Conservation (phyloP, 2,329 filamentous ascomycete genomes). For the Knufia fluminis region DNA sequence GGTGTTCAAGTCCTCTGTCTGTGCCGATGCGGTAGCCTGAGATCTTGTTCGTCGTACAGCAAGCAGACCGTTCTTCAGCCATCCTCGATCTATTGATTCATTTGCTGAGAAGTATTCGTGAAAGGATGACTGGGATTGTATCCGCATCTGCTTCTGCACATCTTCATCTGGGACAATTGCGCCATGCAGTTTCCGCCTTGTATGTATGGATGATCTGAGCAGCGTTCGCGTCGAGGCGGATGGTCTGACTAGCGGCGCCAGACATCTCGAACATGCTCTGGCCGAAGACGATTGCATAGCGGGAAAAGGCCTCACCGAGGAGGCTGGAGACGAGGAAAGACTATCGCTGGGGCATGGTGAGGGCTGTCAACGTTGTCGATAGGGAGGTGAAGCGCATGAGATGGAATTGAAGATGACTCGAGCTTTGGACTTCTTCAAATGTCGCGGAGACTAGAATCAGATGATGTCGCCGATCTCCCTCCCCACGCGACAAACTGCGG, state of each 20-base stretch:
- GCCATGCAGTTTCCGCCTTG: conserved; percentile 19
- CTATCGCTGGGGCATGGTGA: neutral
- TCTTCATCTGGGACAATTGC: conserved; percentile 9
- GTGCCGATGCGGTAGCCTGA: neutral
- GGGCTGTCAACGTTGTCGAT: neutral
- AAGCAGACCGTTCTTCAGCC: conserved; percentile 21
- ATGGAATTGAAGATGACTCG: neutral
- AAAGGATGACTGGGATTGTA: conserved; percentile 17
- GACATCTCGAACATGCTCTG: conserved; percentile 10
- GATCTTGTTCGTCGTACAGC: conserved; percentile 16
- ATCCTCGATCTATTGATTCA: conserved; percentile 21
- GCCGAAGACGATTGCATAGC: conserved; percentile 4
- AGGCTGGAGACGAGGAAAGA: neutral
- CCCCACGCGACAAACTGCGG: neutral
- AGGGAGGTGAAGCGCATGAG: neutral
- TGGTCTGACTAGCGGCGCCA: conserved; percentile 10
- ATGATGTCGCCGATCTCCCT: neutral
- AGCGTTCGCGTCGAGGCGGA: conserved; percentile 10
- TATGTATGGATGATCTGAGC: conserved; percentile 15
- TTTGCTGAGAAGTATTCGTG: conserved; percentile 24
- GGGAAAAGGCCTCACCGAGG: neutral
- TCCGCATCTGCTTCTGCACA: conserved; percentile 7
- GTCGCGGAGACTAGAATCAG: neutral
- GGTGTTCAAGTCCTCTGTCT: conserved; percentile 2
- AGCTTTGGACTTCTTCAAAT: neutral